Evolutionary conservation across 805 yeast species (phyloP), one percentile per base, ranked within the genome.

Genomic region (Metschnikowia noctiluminum): DNA sequence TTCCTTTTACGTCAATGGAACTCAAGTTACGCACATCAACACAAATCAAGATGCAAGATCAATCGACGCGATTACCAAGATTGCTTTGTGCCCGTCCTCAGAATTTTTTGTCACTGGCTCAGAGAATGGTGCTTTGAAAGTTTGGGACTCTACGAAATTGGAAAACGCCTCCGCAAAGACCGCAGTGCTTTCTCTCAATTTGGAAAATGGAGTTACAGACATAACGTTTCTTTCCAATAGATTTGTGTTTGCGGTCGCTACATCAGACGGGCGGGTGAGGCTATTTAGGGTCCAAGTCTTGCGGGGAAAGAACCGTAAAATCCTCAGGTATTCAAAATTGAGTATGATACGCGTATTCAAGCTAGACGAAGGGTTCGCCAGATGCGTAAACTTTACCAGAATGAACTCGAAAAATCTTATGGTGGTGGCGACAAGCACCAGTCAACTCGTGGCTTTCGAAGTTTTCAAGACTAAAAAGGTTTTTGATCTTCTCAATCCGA

Each of bases 91-190:
- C 6, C 82, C 85, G 0, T 82, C 85, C 28, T 76, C 81, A 13
- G 78, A 78, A 26, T 85, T 80, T 54, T 82, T 92, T 53, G 69
- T 89, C 2, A 83, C 94, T 1, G 96, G 90, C 2, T 88, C 94
- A 7, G 86, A 83, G 42, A 77, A 78, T 28, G 96, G 97, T 0
- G 61, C 69, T 1, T 59, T 94, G 36, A 85, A 81, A 54, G 65
- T 92, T 0, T 94, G 97, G 97, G 95, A 89, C 60, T 65, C 84
- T 0, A 58, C 69, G 9, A 79, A 82, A 49, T 66, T 91, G 35
- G 89, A 84, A 45, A 78, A 77, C 46, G 86, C 85, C 79, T 82
- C 3, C 68, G 78, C 9, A 77, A 78, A 30, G 68, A 76, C 51
- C 8, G 52, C 52, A 5, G 43, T 27, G 4, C 46, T 54, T 15